Evolutionary conservation across 495 filamentous ascomycete species (phyloP), one percentile per base, ranked within the genome.

Genomic region (Echria macrotheca): DNA sequence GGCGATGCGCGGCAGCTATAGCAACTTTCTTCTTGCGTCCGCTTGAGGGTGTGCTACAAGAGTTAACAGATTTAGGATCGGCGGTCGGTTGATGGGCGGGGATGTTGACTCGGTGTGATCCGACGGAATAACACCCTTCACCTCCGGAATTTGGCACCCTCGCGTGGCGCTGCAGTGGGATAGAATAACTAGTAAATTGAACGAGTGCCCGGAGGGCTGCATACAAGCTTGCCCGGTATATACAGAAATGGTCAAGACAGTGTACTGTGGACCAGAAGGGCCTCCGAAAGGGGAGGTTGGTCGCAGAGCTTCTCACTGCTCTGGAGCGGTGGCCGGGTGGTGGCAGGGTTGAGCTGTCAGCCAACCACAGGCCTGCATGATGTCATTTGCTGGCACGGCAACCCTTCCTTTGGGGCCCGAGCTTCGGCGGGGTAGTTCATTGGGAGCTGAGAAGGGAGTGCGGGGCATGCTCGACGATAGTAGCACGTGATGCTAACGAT

Each of bases 331-430:
- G 48, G 26, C n/a, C 40, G 39, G 17, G 37, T 46, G 35, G 44
- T 38, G 19, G 25, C 7, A 15, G 14, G 10, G 10, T 24, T 43
- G 24, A 22, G 11, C 26, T 8, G 17, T 28, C 23, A 43, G 37
- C 50, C 57, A 59, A 59, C 53, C 53, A 53, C 37, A 50, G 22
- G 40, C 11, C 31, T 8, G 18, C 25, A 43, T 59, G 57, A 59
- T 59, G 57, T 59, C 57, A 59, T 59, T 23, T 42, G 56, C 56
- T 58, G 57, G 46, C 53, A 43, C 53, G 49, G 57, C 57, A 59
- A 56, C 56, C 48, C 47, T 4, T 18, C 15, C 31, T 25, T n/a
- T n/a, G n/a, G n/a, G n/a, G n/a, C n/a, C 39, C 10, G 22, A 45
- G 39, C 37, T 17, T 22, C 40, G 19, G 56, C 56, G 56, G 56